Base-by-base conservation (phyloP, 257 asterid genomes). In the Scutellaria barbata region DNA sequence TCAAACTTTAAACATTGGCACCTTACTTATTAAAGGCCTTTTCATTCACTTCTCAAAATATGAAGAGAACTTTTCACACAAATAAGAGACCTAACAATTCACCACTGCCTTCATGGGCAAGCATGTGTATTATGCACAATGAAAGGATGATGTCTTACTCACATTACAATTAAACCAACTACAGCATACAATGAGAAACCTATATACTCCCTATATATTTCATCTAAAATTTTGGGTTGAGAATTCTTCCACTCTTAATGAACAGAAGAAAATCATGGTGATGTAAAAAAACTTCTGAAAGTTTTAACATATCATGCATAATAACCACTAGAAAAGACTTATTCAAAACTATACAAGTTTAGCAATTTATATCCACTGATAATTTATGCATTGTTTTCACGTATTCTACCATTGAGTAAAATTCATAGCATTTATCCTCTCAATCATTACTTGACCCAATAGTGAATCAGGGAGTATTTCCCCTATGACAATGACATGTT, bases 391-490 rank as follows among this genome's bases (percentile, higher is more conserved):
- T 20, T 53, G 39, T 61, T 52, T 46, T 47, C 43, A 64, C 5
- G 12, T 3, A 51, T 62, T 46, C 54, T 14, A 42, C 2, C 52
- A 71, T 48, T 20, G 35, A 30, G 5, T 30, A 4, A 30, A 3
- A 30, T 65, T 42, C 52, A 63, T 39, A 61, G 70, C 10, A 63
- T 16, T 74, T 57, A 33, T 41, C 12, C 40, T 72, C 61, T 47
- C 46, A 51, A 39, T 69, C 46, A 43, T 14, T 37, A 67, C 25
- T 48, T 69, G 68, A 70, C 30, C 35, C 60, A 68, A 52, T 10
- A 72, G 45, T 51, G 62, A 62, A 66, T 50, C 68, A 64, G 50
- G 22, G 71, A 74, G 48, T 63, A 11, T 70, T 43, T 41, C 68
- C 50, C 70, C 63, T 9, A 37, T 5, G 59, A 77, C 69, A 45